phyloP scores from a whole-genome alignment of 1,284 basidiomycete species.

The Athelia sp. region DNA sequence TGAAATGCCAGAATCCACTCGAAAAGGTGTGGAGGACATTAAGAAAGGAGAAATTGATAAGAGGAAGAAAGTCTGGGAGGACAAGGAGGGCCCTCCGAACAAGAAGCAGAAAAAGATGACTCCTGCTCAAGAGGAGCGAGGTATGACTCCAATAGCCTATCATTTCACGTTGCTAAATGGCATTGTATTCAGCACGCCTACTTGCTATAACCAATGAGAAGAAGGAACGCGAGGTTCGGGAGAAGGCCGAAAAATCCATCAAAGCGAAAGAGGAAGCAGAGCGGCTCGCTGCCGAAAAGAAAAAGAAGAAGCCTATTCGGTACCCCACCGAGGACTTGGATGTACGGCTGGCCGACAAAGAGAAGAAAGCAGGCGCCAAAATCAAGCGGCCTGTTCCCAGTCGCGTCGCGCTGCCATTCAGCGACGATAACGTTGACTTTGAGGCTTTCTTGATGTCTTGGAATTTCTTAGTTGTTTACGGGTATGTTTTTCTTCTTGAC shows the following conservation, averaged over 20 bases:
- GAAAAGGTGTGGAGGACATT: constrained; percentile 70
- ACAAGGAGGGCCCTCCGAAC: constrained; percentile 70
- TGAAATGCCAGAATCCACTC: constrained; percentile 82
- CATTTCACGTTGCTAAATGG: constrained; percentile 11
- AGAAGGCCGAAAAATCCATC: constrained; percentile 62
- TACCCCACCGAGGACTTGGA: constrained; percentile 84
- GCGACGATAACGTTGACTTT: constrained; percentile 64
- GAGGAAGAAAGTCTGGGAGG: constrained; percentile 83
- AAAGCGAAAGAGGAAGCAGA: constrained; percentile 69
- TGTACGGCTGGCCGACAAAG: constrained; percentile 69
- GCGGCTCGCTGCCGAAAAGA: constrained; percentile 66
- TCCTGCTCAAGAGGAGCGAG: constrained; percentile 66
- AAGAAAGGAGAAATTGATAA: constrained; percentile 88
- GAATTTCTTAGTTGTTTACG: constrained; percentile 91
- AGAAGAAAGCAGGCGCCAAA: constrained; percentile 71
- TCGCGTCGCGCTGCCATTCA: constrained; percentile 67
- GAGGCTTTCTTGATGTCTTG: constrained; percentile 86
- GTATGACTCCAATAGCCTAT: constrained; percentile 27
- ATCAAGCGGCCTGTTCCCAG: constrained; percentile 67
- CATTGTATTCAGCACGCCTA: constrained; percentile 25
- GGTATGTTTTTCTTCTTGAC: constrained; percentile 50
- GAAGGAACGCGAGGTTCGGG: constrained; percentile 61
- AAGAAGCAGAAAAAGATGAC: constrained; percentile 80
- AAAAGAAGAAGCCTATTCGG: constrained; percentile 87
- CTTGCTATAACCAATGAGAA: constrained; percentile 44